Conservation (phyloP, 1,139 yeast genomes). For the Groenewaldozyma auringiensis region DNA sequence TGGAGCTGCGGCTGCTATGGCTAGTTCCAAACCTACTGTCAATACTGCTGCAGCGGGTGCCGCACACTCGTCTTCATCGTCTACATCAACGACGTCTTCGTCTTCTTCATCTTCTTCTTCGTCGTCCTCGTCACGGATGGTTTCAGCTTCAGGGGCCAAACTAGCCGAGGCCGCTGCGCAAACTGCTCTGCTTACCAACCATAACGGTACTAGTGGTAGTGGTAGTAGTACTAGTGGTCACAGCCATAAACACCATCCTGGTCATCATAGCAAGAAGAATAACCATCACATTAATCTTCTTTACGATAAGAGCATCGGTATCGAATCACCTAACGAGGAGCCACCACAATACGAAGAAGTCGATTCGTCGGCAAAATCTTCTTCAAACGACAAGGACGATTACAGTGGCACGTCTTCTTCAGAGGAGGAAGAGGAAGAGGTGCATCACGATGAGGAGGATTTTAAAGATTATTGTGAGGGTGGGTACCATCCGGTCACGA, state of each 20-base stretch:
- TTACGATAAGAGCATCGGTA: not conserved
- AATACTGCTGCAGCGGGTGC: not conserved
- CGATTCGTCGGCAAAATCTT: not conserved
- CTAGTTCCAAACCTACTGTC: not conserved
- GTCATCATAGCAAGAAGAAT: conserved; percentile 21
- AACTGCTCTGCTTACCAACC: not conserved
- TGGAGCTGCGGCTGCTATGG: not conserved
- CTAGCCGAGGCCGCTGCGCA: conserved; percentile 2
- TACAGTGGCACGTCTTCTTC: conserved; percentile 6
- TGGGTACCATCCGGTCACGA: conserved; percentile 78
- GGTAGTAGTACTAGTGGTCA: not conserved
- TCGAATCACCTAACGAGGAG: conserved; percentile 5
- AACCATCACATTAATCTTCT: conserved; percentile 15
- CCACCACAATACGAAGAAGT: conserved; percentile 3
- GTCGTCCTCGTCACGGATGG: too few species aligned
- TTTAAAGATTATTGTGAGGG: conserved; percentile 67
- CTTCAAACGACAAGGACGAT: not conserved
- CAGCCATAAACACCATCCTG: conserved; percentile 1
- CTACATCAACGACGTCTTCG: conserved; percentile 1
- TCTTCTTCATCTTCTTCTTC: not conserved
- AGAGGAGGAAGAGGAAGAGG: conserved; percentile 15
- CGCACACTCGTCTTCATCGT: not conserved
- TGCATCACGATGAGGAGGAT: conserved; percentile 51
- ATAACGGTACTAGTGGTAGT: not conserved
- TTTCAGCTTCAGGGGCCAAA: not conserved